phyloP scores from a whole-genome alignment of 495 filamentous ascomycete species.

The Cercophora samala region DNA sequence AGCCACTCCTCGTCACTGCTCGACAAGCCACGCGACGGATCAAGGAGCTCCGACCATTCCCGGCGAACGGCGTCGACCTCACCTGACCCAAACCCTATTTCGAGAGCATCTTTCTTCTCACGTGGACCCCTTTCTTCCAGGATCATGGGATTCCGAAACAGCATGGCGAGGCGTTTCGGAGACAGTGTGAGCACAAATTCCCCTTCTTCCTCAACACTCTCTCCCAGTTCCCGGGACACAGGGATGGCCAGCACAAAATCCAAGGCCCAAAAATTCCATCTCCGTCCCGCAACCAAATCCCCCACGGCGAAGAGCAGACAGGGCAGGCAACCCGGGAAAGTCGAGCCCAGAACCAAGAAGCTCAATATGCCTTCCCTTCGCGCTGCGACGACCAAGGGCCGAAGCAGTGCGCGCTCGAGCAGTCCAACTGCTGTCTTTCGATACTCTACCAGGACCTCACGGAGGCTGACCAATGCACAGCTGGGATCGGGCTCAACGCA shows the following conservation, averaged over 20 bases:
- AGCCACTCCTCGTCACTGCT: neutral
- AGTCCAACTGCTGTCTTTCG: neutral
- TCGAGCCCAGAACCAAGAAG: neutral
- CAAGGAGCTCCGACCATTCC: neutral
- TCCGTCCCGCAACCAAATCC: neutral
- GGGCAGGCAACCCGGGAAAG: neutral
- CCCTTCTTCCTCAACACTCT: neutral
- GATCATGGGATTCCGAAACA: conserved; percentile 36
- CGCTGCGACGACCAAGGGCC: neutral
- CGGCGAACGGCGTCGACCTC: neutral
- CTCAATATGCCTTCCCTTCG: neutral
- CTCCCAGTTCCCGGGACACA: neutral
- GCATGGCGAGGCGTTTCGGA: conserved; percentile 36
- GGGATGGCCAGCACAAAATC: neutral
- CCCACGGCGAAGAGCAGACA: neutral
- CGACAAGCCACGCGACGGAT: neutral
- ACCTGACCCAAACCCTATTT: neutral
- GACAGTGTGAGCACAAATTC: conserved; percentile 30
- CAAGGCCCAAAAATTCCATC: neutral
- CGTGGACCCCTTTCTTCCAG: neutral
- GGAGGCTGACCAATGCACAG: conserved; percentile 13
- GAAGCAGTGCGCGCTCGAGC: neutral
- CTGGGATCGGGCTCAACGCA: conserved; percentile 33
- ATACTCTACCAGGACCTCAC: neutral
- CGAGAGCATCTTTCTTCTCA: neutral